Conservation (phyloP, 1,284 basidiomycete genomes). For the Ustilago sp. region DNA sequence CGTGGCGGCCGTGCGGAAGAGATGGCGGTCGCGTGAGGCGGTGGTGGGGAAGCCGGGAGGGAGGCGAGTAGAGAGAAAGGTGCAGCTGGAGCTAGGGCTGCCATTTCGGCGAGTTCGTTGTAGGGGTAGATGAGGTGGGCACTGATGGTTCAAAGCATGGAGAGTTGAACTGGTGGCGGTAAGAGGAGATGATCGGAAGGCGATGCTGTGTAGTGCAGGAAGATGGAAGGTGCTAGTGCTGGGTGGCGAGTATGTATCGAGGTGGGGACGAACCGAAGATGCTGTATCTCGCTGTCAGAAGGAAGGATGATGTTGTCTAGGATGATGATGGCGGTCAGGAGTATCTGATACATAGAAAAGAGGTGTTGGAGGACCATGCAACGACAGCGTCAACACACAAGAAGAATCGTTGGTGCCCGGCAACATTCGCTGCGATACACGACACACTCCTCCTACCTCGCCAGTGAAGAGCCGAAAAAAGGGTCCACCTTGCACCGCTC, state of each 20-base stretch:
- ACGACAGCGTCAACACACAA: neutral
- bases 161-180: neutral
- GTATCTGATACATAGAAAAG: neutral
- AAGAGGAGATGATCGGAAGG: neutral
- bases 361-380: neutral
- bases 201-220: neutral
- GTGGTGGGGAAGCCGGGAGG: neutral
- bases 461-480: neutral
- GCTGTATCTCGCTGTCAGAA: no score
- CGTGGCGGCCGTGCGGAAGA: constrained; percentile 9
- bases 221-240: neutral
- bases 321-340: neutral
- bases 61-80: neutral
- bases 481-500: constrained; percentile 3
- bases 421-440: neutral
- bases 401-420: neutral
- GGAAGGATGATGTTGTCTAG: neutral
- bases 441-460: neutral
- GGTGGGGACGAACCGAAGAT: no score
- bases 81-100: neutral
- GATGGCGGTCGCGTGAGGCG: neutral
- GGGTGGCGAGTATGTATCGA: neutral
- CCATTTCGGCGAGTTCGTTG: neutral
- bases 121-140: neutral
- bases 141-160: neutral